A percentile compares a stretch with the other conserved stretches of the same genome.
phyloP scores from a whole-genome alignment of 257 asterid species.

The Solanum pinnatisectum region DNA sequence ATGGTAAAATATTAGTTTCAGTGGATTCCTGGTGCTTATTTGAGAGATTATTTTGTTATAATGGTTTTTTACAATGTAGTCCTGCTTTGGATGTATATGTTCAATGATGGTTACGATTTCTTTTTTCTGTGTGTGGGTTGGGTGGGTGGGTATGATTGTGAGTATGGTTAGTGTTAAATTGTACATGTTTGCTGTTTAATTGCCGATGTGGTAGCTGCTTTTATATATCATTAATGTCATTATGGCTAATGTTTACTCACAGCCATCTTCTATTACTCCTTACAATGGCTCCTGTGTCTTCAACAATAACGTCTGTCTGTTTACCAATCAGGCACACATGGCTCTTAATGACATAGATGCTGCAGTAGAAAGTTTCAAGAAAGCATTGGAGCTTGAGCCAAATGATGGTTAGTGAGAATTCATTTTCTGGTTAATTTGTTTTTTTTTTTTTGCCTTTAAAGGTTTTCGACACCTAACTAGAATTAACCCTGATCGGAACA shows the following conservation, averaged over 20 bases:
- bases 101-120: neutral
- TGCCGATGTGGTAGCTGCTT: neutral
- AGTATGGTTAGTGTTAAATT: neutral
- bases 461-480: neutral
- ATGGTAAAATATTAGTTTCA: neutral
- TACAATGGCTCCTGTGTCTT: neutral
- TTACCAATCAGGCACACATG: constrained; percentile 58
- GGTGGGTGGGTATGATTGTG: neutral
- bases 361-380: constrained; percentile 80
- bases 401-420: constrained; percentile 58
- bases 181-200: neutral
- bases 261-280: neutral
- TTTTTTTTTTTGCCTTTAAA: neutral
- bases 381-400: constrained; percentile 89
- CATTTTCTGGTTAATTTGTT: neutral
- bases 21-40: neutral
- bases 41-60: neutral
- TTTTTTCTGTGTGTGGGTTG: neutral
- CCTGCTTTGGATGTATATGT: neutral
- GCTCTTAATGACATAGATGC: constrained; percentile 91
- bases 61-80: neutral
- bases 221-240: neutral
- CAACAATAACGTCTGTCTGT: neutral
- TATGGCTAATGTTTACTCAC: neutral
- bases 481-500: neutral